Percentiles rank a stretch among this genome's conserved stretches.
Evolutionary conservation across 768 basidiomycete species (phyloP).

Genomic region (Chalciporus piperatus): DNA sequence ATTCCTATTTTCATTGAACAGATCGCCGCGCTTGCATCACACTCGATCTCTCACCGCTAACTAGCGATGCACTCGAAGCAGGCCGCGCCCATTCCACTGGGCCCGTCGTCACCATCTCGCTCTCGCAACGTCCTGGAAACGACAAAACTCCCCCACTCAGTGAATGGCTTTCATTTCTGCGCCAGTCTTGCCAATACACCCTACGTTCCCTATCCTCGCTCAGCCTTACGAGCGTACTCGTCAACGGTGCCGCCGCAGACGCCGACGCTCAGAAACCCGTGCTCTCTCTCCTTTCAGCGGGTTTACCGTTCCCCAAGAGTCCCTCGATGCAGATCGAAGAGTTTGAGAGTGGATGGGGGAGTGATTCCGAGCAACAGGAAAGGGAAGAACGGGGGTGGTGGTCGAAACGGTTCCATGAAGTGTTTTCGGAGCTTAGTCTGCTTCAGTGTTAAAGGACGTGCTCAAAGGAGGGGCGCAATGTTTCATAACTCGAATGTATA

Average conservation of each 20-base stretch:
- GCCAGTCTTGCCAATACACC: constrained; percentile 50
- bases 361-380: constrained; percentile 42
- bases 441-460: not conserved
- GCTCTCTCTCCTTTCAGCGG: constrained; percentile 40
- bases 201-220: constrained; percentile 39
- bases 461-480: not conserved
- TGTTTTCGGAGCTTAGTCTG: constrained; percentile 51
- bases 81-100: constrained; percentile 34
- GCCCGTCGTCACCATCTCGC: constrained; percentile 34
- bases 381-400: constrained; percentile 75
- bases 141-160: constrained; percentile 4
- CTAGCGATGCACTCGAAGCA: constrained; percentile 36
- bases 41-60: constrained; percentile 52
- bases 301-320: constrained; percentile 65
- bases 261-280: constrained; percentile 34
- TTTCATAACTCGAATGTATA: not conserved
- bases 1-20: constrained; percentile 1
- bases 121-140: constrained; percentile 23
- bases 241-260: constrained; percentile 26
- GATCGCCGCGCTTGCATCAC: constrained; percentile 34
- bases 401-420: constrained; percentile 62
- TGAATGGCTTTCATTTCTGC: constrained; percentile 51
- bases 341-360: constrained; percentile 26
- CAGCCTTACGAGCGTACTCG: constrained; percentile 23
- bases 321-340: constrained; percentile 59